Evolutionary conservation across 2,329 filamentous ascomycete genomes (phyloP), one percentile per base, ranked within the genome.

Genomic region (Xylaria arbuscula): DNA sequence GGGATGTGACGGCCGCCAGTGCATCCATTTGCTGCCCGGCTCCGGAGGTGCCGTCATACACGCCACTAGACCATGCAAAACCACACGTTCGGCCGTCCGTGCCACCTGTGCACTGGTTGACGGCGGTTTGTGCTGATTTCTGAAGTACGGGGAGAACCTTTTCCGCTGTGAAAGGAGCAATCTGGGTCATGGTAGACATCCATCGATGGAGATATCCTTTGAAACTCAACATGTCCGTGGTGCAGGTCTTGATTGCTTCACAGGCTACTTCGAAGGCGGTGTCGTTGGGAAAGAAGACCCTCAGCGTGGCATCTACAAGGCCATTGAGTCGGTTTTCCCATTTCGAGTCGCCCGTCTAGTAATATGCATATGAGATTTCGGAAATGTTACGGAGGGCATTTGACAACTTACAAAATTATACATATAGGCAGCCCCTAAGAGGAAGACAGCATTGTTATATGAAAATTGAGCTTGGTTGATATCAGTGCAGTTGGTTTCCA

Each of bases 11-110:
- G 3, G 88, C 84, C 32, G 85, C 84, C 15, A 90, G 78, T 0
- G 85, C 88, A 62, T 85, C 85, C 83, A 90, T 88, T 74, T 88
- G 82, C 77, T 90, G 87, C 9, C 88, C 87, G 60, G 88, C 86
- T 38, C 88, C 87, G 3, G 80, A 83, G 66, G 82, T 86, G 51
- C 85, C 85, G 70, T 89, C 87, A 72, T 83, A 89, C 6, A 42
- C 65, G 34, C 77, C 77, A 34, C 72, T 76, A 2, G 74, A 81
- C 87, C 86, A 89, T 36, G 76, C 77, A 9, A 86, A 81, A 3
- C 85, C 83, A 73, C 87, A 89, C 5, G 80, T 78, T 15, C 79
- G 77, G n/a, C 82, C 83, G 45, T 75, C 70, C 10, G 62, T 50
- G 1, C 76, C 72, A 42, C 78, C 78, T 17, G 75, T 79, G 65